Evolutionary conservation across 1,139 yeast genomes (phyloP).

Genomic region (Candida albicans): DNA sequence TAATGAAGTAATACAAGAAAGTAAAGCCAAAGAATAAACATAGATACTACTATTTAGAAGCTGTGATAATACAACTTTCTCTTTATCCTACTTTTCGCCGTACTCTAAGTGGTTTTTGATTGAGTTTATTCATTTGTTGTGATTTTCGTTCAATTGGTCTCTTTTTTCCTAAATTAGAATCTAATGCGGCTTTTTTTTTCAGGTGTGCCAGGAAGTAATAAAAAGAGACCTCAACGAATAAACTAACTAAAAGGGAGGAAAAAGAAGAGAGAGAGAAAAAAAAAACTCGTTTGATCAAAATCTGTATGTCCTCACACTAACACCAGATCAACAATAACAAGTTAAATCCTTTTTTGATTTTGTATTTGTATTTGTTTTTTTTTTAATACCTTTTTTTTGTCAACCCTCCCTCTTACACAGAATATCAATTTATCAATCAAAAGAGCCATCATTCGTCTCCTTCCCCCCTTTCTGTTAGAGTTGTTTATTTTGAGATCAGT

Average conservation of each 20-base stretch:
- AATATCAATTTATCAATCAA: background rate
- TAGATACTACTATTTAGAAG: too few species aligned
- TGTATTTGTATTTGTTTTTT: background rate
- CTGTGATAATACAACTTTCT: too few species aligned
- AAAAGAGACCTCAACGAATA: background rate
- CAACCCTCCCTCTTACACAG: background rate
- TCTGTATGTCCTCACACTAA: background rate
- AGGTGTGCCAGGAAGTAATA: background rate
- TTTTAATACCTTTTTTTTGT: background rate
- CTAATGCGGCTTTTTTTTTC: background rate
- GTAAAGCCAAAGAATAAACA: too few species aligned
- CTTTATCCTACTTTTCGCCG: too few species aligned
- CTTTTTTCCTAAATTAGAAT: too few species aligned
- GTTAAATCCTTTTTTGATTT: background rate
- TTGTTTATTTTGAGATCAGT: background rate
- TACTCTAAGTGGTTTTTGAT: too few species aligned
- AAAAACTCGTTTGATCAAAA: constrained; percentile 3
- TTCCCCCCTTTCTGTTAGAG: background rate
- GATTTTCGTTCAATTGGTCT: too few species aligned
- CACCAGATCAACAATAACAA: background rate
- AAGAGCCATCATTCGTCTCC: background rate
- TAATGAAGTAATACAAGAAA: too few species aligned
- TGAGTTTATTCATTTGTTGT: too few species aligned
- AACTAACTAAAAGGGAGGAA: background rate
- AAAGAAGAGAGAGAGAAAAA: background rate